A percentile compares a stretch with the other conserved stretches of the same genome.
These are phyloP conservation scores for Euptelea pleiosperma DNA, from an alignment of 164 flowering plant species.

Conservation along the genomic window DNA sequence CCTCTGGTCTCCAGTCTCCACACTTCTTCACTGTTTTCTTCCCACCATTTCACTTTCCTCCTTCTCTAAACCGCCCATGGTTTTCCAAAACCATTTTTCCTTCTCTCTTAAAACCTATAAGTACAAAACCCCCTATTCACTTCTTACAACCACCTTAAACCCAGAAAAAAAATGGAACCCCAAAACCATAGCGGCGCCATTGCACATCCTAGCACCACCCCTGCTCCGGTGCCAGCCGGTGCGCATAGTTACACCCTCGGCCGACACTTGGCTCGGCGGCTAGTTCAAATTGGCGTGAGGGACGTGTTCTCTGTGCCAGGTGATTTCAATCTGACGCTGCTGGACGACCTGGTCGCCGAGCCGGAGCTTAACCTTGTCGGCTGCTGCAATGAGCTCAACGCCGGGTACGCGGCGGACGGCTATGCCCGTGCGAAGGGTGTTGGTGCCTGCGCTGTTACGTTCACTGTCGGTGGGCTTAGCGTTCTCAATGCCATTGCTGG, in stretches of 20 bases:
- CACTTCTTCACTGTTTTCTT: too few species aligned
- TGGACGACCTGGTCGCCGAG: conserved; percentile 58
- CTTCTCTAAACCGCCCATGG: conserved; percentile 4
- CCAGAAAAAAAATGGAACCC: neutral
- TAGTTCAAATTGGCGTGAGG: conserved; percentile 48
- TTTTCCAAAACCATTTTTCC: neutral
- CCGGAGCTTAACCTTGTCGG: conserved; percentile 58
- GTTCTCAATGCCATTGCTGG: conserved; percentile 70
- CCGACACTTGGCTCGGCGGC: conserved; percentile 55
- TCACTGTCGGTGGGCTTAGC: conserved; percentile 71
- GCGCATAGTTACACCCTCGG: too few species aligned
- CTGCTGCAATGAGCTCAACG: conserved; percentile 77
- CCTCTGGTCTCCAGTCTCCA: too few species aligned
- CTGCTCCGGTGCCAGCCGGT: neutral
- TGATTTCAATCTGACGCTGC: conserved; percentile 54
- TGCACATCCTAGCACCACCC: neutral
- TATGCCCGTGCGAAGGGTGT: conserved; percentile 61
- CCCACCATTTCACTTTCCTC: too few species aligned
- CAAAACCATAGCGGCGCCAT: conserved; percentile 1
- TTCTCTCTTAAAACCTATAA: neutral
- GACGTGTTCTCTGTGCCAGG: conserved; percentile 73
- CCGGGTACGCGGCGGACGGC: conserved; percentile 77
- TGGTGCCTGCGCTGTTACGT: conserved; percentile 66
- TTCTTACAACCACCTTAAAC: neutral
- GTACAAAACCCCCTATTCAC: neutral